Evolutionary conservation across 2,329 filamentous ascomycete genomes (phyloP), one percentile per base, ranked within the genome.

Genomic region (Colletotrichum sidae): DNA sequence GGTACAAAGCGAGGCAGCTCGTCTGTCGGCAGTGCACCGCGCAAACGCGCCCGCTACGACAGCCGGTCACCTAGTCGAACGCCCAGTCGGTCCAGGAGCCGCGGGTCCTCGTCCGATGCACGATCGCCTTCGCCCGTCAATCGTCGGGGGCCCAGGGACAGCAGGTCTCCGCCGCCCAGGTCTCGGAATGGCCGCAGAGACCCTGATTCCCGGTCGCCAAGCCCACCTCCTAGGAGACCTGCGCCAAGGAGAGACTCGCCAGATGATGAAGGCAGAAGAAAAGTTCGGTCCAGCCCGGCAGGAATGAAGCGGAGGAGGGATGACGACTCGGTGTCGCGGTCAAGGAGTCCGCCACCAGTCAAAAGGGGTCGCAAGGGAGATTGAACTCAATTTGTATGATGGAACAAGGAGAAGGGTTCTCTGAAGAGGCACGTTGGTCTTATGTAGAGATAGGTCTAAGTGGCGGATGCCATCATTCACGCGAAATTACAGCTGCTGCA

Each of bases 1-100:
- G 73, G 52, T 70, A 74, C 17, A 17, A 65, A 72, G 33, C 72
- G 76, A 39, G 77, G 76, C 64, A 78, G 75, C 69, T 78, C 77
- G 2, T 78, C 77, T 1, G 68, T 72, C 25, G 76, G 76, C 61
- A 71, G 70, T 37, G 72, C 66, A 12, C 73, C 72, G 3, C 69
- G 72, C 15, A 72, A 70, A 60, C 70, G 69, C 46, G 49, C 60
- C 33, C 69, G 67, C 39, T 59, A 67, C 53, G 67, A 55, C 34
- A 68, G 65, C 34, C 58, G 65, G 7, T 65, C 67, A 7, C 65
- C 65, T 67, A 67, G 67, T 45, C 67, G 65, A n/a, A 68, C 68
- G 8, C 67, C 68, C 39, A 73, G 70, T 25, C 74, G 74, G 13
- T 77, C 76, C 3, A 72, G 74, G 34, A 65, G 62, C 17, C 60